Evolutionary conservation across 495 filamentous ascomycete species (phyloP).

Genomic region (Aspergillus hancockii): DNA sequence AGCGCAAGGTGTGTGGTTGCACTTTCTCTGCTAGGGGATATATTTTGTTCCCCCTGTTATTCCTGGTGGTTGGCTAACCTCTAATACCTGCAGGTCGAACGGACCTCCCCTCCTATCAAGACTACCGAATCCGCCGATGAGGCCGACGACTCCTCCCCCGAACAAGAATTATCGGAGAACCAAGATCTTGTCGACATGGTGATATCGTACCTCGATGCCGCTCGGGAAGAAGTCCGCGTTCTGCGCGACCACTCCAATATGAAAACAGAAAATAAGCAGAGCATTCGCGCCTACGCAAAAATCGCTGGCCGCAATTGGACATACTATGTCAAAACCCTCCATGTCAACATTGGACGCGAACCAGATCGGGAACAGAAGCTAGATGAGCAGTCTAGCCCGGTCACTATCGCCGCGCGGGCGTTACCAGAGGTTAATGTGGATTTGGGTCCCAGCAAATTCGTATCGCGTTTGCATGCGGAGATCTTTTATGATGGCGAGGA

Average conservation of each 20-base stretch:
- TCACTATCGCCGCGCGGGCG: slow-evolving; percentile 45
- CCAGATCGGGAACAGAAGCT: slow-evolving; percentile 57
- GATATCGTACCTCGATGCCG: slow-evolving; percentile 64
- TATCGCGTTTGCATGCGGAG: slow-evolving; percentile 84
- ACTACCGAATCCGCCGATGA: slow-evolving; percentile 42
- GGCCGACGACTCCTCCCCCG: slow-evolving; percentile 46
- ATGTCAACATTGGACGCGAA: slow-evolving; percentile 81
- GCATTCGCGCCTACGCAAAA: slow-evolving; percentile 88
- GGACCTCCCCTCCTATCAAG: slow-evolving; percentile 34
- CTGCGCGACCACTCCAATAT: slow-evolving; percentile 74
- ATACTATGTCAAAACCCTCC: slow-evolving; percentile 81
- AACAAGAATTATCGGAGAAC: slow-evolving; percentile 54
- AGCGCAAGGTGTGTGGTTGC: slow-evolving; percentile 64
- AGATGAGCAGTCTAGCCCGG: slow-evolving; percentile 46
- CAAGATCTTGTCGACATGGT: slow-evolving; percentile 74
- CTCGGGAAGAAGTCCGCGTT: slow-evolving; percentile 64
- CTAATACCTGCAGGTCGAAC: slow-evolving; percentile 36
- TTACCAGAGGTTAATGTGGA: slow-evolving; percentile 76
- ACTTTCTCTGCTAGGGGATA: not conserved
- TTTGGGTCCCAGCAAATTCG: slow-evolving; percentile 86
- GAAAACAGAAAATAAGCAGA: slow-evolving; percentile 66
- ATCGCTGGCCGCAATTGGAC: slow-evolving; percentile 92
- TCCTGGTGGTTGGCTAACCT: not conserved
- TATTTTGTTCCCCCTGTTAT: not conserved
- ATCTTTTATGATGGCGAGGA: slow-evolving; percentile 75